These are phyloP conservation scores for Dissoconium aciculare DNA, from an alignment of 2,329 filamentous ascomycete genomes.

Conservation along the genomic window DNA sequence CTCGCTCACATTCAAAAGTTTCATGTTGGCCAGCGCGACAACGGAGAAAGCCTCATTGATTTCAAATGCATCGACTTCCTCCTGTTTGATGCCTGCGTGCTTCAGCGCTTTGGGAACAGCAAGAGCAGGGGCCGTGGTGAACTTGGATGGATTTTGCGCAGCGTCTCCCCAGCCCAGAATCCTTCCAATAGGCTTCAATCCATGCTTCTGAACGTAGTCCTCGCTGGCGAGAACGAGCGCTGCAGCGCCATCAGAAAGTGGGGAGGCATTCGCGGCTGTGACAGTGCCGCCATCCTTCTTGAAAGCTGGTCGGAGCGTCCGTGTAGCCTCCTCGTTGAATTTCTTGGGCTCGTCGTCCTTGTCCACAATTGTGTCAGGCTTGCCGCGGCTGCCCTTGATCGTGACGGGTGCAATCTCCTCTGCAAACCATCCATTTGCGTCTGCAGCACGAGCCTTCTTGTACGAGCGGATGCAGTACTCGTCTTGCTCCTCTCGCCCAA, in stretches of 20 bases:
- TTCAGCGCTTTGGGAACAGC: slow-evolving; percentile 95
- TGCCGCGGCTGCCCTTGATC: slow-evolving; percentile 75
- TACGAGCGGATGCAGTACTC: slow-evolving; percentile 92
- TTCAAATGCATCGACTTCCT: slow-evolving; percentile 82
- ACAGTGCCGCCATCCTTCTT: slow-evolving; percentile 67
- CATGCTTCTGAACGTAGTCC: slow-evolving; percentile 81
- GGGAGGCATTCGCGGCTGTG: slow-evolving; percentile 90
- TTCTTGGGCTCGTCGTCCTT: slow-evolving; percentile 95
- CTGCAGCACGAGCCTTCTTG: slow-evolving; percentile 78
- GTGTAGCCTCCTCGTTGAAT: slow-evolving; percentile 40
- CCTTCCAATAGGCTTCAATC: slow-evolving; percentile 83
- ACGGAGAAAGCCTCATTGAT: slow-evolving; percentile 99
- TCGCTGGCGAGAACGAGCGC: slow-evolving; percentile 89
- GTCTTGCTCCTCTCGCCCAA: slow-evolving; percentile 77
- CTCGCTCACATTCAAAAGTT: slow-evolving; percentile 62
- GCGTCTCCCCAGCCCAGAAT: slow-evolving; percentile 97
- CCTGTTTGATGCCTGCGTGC: slow-evolving; percentile 69
- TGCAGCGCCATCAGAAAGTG: slow-evolving; percentile 86
- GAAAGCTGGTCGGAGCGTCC: slow-evolving; percentile 53
- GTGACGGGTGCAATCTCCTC: slow-evolving; percentile 81
- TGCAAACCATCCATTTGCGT: slow-evolving; percentile 65
- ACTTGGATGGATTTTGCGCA: slow-evolving; percentile 78
- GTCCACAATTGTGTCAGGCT: slow-evolving; percentile 66
- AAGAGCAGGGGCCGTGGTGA: slow-evolving; percentile 84
- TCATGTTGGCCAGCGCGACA: slow-evolving; percentile 90